Base-by-base conservation (phyloP, 2,329 filamentous ascomycete species). In the Emericellopsis atlantica region DNA sequence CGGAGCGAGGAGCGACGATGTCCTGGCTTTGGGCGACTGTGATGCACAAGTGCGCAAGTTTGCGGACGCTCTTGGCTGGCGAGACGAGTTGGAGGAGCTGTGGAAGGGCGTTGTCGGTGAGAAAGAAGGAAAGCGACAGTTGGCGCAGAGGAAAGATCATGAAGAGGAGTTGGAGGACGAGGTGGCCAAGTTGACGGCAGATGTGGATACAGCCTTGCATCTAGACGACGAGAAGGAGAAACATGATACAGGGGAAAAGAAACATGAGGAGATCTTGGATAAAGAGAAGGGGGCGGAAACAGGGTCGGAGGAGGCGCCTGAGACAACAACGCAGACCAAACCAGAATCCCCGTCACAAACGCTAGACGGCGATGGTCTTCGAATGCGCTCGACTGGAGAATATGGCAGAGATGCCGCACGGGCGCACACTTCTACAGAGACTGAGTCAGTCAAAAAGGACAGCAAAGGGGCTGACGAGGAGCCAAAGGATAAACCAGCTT, bases 21-120 rank as follows among this genome's bases (percentile, higher is more conserved):
- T 98, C 0, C 55, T 95, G 6, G 60, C 86, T 32, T 66, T 96
- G 2, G 87, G 83, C 1, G 79, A 88, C 50, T 95, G 89, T 56
- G 90, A 98, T 57, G 67, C 69, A 0, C 87, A 88, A 1, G 81
- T 96, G 1, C 72, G 83, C 41, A 79, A 76, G 56, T 67, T 98
- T 31, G 89, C 90, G 1, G 70, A 81, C 47, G 79, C 80, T 23
- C 70, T 94, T 35, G 90, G 88, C 1, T 98, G 92, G 92, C 60
- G 74, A 8, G 77, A 86, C 2, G 90, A 96, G 54, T 66, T 98
- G 14, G 86, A 95, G 55, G 59, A 56, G 4, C 51, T 85, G 40
- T 96, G 88, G 88, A 69, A 76, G 18, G 61, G 64, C 36, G 72
- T 81, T 1, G 81, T 84, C 7, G 76, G 83, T 4, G 65, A 79